These are phyloP conservation scores for Arthrocladium fulminans DNA, from an alignment of 2,329 filamentous ascomycete species.

Conservation along the genomic window DNA sequence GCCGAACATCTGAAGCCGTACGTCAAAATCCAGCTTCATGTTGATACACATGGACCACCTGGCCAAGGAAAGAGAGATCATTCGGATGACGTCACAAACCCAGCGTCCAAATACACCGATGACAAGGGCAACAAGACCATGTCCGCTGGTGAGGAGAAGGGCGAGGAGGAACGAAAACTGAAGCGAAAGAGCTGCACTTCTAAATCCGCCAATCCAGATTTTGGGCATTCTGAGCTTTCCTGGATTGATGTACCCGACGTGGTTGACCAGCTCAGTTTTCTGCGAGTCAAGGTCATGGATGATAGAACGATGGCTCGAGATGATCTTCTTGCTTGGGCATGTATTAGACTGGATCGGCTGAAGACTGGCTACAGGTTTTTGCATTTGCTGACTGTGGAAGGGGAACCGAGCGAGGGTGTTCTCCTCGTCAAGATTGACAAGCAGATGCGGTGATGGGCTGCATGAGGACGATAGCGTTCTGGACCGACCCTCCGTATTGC, in stretches of 20 bases:
- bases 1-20: constrained; percentile 57
- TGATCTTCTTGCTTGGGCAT: constrained; percentile 77
- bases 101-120: constrained; percentile 30
- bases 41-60: constrained; percentile 50
- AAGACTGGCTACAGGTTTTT: constrained; percentile 68
- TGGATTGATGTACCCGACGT: constrained; percentile 51
- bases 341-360: constrained; percentile 73
- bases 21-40: constrained; percentile 71
- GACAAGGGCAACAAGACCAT: background rate
- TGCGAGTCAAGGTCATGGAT: constrained; percentile 78
- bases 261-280: constrained; percentile 61
- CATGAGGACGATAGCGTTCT: no score
- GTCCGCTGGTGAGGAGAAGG: constrained; percentile 35
- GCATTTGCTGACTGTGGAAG: constrained; percentile 62
- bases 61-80: constrained; percentile 38
- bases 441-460: constrained; percentile 15
- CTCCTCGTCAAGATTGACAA: constrained; percentile 69
- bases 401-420: constrained; percentile 56
- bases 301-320: constrained; percentile 67
- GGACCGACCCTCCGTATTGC: no score
- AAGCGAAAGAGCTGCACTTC: constrained; percentile 51
- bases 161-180: constrained; percentile 38
- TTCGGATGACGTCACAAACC: constrained; percentile 21
- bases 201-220: constrained; percentile 56
- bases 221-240: constrained; percentile 49